phyloP scores from a whole-genome alignment of 345 rosid species.

The Sapria himalayana region DNA sequence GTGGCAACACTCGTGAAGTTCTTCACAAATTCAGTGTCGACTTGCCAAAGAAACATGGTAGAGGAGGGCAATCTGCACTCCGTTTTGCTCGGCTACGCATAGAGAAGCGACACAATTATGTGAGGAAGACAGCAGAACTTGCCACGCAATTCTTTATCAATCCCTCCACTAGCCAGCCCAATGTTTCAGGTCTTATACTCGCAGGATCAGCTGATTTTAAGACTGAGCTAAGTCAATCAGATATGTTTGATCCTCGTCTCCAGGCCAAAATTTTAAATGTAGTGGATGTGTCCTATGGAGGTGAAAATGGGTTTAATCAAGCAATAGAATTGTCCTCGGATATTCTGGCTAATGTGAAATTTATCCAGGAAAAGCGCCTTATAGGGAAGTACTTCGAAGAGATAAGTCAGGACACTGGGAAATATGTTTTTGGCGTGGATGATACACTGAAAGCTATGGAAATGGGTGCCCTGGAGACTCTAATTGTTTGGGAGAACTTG shows the following conservation, averaged over 20 bases:
- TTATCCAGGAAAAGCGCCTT: constrained; percentile 79
- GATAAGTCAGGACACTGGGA: constrained; percentile 86
- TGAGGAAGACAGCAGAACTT: constrained; percentile 86
- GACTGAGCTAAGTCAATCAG: constrained; percentile 85
- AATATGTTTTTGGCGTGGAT: constrained; percentile 70
- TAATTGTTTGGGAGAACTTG: constrained; percentile 83
- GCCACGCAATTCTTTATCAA: constrained; percentile 82
- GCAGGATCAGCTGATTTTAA: constrained; percentile 96
- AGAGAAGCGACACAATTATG: constrained; percentile 89
- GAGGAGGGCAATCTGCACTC: constrained; percentile 95
- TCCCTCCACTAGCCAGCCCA: constrained; percentile 86
- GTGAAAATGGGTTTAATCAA: constrained; percentile 83
- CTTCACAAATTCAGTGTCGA: constrained; percentile 82
- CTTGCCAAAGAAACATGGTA: constrained; percentile 84
- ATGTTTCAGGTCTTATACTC: constrained; percentile 71
- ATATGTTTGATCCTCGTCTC: constrained; percentile 87
- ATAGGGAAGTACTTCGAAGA: constrained; percentile 90
- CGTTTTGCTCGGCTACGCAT: constrained; percentile 87
- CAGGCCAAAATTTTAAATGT: constrained; percentile 84
- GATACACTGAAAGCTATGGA: constrained; percentile 72
- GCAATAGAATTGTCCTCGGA: constrained; percentile 83
- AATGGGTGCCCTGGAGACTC: constrained; percentile 83
- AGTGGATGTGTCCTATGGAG: constrained; percentile 86
- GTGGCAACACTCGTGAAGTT: constrained; percentile 83
- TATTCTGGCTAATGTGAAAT: constrained; percentile 72